phyloP scores from a whole-genome alignment of 2,329 filamentous ascomycete species.

The Aspergillus terreus region DNA sequence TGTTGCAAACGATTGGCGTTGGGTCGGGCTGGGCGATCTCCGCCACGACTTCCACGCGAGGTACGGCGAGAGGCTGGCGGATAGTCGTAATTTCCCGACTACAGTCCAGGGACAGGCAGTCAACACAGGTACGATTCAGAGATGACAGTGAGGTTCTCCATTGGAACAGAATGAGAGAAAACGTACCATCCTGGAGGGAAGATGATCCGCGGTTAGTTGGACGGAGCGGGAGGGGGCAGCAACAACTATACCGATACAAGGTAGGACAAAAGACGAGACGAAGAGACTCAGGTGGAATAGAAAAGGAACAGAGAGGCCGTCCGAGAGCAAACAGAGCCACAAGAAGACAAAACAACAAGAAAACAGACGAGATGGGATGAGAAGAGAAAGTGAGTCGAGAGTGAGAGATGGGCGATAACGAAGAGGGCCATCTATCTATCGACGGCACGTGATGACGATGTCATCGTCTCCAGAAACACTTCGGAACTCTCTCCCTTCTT shows the following conservation, averaged over 20 bases:
- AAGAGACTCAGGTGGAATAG: neutral
- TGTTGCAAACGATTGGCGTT: slow-evolving; percentile 30
- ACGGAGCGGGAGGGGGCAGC: neutral
- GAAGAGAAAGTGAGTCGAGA: neutral
- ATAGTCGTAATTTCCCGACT: slow-evolving; percentile 44
- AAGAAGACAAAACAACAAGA: neutral
- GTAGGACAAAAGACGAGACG: neutral
- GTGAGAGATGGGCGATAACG: neutral
- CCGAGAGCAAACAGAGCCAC: neutral
- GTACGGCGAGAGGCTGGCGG: slow-evolving; percentile 35
- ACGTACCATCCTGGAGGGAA: slow-evolving; percentile 5
- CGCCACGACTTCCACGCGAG: slow-evolving; percentile 19
- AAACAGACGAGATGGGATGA: neutral
- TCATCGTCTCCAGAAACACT: neutral
- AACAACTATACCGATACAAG: slow-evolving; percentile 3
- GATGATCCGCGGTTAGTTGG: slow-evolving; percentile 5
- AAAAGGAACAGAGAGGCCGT: neutral
- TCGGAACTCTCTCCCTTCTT: neutral
- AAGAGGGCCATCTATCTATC: neutral
- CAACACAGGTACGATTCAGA: slow-evolving; percentile 11
- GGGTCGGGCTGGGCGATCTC: slow-evolving; percentile 21
- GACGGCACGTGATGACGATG: neutral
- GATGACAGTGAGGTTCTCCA: neutral
- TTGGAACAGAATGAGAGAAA: neutral
- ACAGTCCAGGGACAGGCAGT: slow-evolving; percentile 13